Evolutionary conservation across 768 basidiomycete species (phyloP), one percentile per base, ranked within the genome.

Genomic region (Termitomyces sp.): DNA sequence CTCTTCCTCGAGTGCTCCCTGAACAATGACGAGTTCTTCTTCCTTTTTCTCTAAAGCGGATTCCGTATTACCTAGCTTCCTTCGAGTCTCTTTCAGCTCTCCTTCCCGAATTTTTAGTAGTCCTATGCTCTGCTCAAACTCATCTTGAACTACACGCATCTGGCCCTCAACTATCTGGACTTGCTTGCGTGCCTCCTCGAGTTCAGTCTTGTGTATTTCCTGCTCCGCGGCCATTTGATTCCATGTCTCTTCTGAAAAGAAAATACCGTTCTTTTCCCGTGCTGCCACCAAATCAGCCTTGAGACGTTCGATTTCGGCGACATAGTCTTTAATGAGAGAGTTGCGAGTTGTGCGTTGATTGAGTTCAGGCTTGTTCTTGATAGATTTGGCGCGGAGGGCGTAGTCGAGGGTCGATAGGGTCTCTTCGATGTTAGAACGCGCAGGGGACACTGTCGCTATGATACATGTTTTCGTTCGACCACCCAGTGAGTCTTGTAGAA

Each of bases 401-500:
- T 99, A 99, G 71, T 98, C 95, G 47, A 99, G 87, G 0, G 97
- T 99, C 3, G 95, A 97, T 20, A 97, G 82, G 0, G 97, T 98
- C 73, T 98, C 97, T 72, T 99, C 97, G 76, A 96, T 83, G 69
- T 96, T 98, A 28, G 87, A 91, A 26, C 92, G 86, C 5, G 93
- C 91, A 1, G 97, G 96, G 9, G 94, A 96, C 67, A 98, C 85
- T 6, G 97, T 98, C 0, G 95, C 97, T 62, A 99, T 91, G 68
- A 99, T 94, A 66, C 94, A 96, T 0, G 97, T 99, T 75, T 98
- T 98, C 6, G 97, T 99, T 35, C 87, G 83, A 0, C 97, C 97
- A 6, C 97, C 97, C 5, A 99, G 81, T n/a, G 97, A 99, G 74
- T 99, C 97, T 87, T 98, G 96, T 4, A 99, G 82, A 10, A 99